Conservation (phyloP, 1,139 yeast species). For the Kurtzmaniella natalensis region DNA sequence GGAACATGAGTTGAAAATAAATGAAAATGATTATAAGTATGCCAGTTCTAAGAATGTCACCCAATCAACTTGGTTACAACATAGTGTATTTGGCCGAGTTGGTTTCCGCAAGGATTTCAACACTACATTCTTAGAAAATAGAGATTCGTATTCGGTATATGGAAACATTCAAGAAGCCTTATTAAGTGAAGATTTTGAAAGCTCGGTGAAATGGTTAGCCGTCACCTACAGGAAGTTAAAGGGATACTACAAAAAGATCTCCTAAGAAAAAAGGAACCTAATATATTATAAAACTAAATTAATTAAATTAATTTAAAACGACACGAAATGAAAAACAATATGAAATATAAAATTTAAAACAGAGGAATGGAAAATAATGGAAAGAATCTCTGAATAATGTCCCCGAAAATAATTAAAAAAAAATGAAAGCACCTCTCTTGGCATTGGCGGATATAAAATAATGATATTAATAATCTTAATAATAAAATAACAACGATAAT, state of each 20-base stretch:
- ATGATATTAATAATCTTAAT: too few relatives aligned
- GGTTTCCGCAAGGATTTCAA: slow-evolving; percentile 9
- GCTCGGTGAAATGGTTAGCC: slow-evolving; percentile 25
- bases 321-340: not conserved
- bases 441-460: too few relatives aligned
- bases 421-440: too few relatives aligned
- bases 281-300: slow-evolving; percentile 2
- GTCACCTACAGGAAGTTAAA: slow-evolving; percentile 25
- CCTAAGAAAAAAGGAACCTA: slow-evolving; percentile 2
- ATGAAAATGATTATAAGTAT: slow-evolving; percentile 20
- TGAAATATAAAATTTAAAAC: too few relatives aligned
- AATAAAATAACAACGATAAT: too few relatives aligned
- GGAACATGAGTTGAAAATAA: slow-evolving; percentile 33
- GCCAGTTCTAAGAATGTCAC: slow-evolving; percentile 1
- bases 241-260: slow-evolving; percentile 11
- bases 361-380: too few relatives aligned
- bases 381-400: too few relatives aligned
- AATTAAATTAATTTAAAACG: not conserved
- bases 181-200: slow-evolving; percentile 20
- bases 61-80: slow-evolving; percentile 16
- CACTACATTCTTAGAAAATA: slow-evolving; percentile 7
- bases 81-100: slow-evolving; percentile 23
- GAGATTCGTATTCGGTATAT: slow-evolving; percentile 18
- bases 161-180: slow-evolving; percentile 23
- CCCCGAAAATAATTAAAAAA: too few relatives aligned